Percentiles rank a stretch among this genome's conserved stretches.
phyloP scores from a whole-genome alignment of 2,329 filamentous ascomycete genomes.

The Fusarium haematococcum region DNA sequence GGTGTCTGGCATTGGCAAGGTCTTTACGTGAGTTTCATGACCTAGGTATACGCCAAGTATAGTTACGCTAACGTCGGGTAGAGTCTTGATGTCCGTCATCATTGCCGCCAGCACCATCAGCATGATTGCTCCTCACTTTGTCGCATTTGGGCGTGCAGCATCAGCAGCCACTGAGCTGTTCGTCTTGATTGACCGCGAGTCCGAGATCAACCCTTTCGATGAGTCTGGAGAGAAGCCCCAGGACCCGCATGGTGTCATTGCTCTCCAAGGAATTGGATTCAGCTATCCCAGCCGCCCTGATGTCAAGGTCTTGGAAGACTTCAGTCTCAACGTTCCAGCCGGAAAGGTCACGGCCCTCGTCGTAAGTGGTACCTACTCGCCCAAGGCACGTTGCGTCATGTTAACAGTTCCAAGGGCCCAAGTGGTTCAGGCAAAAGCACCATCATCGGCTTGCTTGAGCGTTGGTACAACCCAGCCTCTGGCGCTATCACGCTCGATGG shows the following conservation, averaged over 20 bases:
- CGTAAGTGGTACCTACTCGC: constrained; percentile 27
- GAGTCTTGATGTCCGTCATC: constrained; percentile 51
- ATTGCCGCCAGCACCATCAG: constrained; percentile 50
- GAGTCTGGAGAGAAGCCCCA: constrained; percentile 42
- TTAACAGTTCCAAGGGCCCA: constrained; percentile 21
- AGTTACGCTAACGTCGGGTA: constrained; percentile 39
- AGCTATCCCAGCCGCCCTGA: constrained; percentile 57
- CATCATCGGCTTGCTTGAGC: constrained; percentile 51
- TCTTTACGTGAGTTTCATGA: constrained; percentile 3
- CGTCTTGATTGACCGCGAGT: constrained; percentile 48
- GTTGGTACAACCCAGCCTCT: constrained; percentile 49
- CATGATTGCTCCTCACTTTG: constrained; percentile 47
- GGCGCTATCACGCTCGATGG: constrained; percentile 51
- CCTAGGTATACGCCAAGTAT: not conserved
- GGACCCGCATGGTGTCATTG: constrained; percentile 45
- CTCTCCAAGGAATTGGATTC: constrained; percentile 53
- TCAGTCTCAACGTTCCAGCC: constrained; percentile 55
- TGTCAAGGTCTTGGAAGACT: constrained; percentile 53
- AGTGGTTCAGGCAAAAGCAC: constrained; percentile 53
- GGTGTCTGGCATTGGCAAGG: constrained; percentile 47
- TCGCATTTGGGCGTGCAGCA: constrained; percentile 50
- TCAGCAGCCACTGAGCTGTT: constrained; percentile 42
- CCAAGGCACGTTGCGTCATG: not conserved
- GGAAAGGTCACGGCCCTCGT: constrained; percentile 57
- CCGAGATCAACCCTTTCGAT: constrained; percentile 50